phyloP scores from a whole-genome alignment of 768 basidiomycete species.

The Mycena polygramma region DNA sequence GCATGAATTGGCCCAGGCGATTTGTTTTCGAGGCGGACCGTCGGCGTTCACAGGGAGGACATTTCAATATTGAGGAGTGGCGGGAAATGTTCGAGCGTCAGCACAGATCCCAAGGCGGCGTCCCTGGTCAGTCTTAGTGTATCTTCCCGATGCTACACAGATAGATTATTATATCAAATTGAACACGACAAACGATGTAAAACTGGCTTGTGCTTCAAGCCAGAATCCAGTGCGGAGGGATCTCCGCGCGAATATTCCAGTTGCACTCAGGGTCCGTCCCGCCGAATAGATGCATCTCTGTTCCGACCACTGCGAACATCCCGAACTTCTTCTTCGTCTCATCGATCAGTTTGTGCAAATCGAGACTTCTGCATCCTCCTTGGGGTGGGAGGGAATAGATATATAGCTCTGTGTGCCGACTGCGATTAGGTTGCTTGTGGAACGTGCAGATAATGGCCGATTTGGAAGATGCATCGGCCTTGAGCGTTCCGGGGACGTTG shows the following conservation, averaged over 20 bases:
- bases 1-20: background rate
- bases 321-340: background rate
- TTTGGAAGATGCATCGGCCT: background rate
- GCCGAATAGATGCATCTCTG: background rate
- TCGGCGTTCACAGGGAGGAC: background rate
- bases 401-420: slow-evolving; percentile 7
- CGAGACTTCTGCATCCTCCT: slow-evolving; percentile 2
- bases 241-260: background rate
- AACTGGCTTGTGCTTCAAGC: too few relatives aligned
- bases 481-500: background rate
- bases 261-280: background rate
- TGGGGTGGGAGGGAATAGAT: slow-evolving; percentile 12
- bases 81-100: background rate
- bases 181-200: too few relatives aligned
- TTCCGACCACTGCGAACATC: slow-evolving; percentile 11
- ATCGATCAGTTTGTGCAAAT: slow-evolving; percentile 7
- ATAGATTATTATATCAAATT: too few relatives aligned
- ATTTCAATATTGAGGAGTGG: background rate
- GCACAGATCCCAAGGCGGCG: background rate
- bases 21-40: slow-evolving; percentile 12
- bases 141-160: too few relatives aligned
- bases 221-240: slow-evolving; percentile 10
- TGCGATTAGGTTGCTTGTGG: background rate
- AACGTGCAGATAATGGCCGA: slow-evolving; percentile 24
- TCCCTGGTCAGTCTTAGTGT: background rate